These are phyloP conservation scores for Fusarium haematococcum DNA, from an alignment of 2,329 filamentous ascomycete species.

Conservation along the genomic window DNA sequence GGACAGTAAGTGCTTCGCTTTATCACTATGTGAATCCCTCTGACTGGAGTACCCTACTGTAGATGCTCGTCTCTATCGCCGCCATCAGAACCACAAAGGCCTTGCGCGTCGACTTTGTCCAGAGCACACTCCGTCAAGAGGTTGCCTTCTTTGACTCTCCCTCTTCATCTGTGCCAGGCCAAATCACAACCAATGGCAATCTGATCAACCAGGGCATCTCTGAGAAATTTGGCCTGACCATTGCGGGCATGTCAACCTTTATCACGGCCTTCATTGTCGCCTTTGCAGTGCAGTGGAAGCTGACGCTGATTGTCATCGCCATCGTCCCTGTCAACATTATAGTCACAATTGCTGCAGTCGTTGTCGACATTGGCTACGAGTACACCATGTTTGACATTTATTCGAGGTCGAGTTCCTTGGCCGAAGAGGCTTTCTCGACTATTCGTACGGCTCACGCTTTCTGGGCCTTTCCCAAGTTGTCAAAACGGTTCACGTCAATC, in stretches of 20 bases:
- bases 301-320: constrained; percentile 57
- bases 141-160: constrained; percentile 66
- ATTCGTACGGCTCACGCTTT: constrained; percentile 65
- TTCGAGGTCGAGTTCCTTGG: constrained; percentile 56
- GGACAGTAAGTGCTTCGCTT: constrained; percentile 56
- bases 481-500: constrained; percentile 55
- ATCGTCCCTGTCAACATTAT: constrained; percentile 59
- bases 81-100: constrained; percentile 53
- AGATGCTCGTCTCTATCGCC: constrained; percentile 53
- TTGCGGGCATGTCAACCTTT: constrained; percentile 56
- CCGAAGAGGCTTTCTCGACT: constrained; percentile 62
- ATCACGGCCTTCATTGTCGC: constrained; percentile 55
- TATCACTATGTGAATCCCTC: background rate
- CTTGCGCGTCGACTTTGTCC: constrained; percentile 54
- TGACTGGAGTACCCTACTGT: background rate
- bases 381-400: constrained; percentile 58
- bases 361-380: constrained; percentile 56
- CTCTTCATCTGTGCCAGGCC: constrained; percentile 57
- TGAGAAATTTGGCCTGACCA: constrained; percentile 57
- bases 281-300: constrained; percentile 56
- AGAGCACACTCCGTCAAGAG: constrained; percentile 60
- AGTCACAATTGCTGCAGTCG: constrained; percentile 53
- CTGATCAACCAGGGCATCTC: constrained; percentile 59
- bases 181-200: constrained; percentile 62
- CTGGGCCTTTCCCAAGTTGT: constrained; percentile 58